Base-by-base conservation (phyloP, 2,329 filamentous ascomycete species). In the Trichoderma atrobrunneum region DNA sequence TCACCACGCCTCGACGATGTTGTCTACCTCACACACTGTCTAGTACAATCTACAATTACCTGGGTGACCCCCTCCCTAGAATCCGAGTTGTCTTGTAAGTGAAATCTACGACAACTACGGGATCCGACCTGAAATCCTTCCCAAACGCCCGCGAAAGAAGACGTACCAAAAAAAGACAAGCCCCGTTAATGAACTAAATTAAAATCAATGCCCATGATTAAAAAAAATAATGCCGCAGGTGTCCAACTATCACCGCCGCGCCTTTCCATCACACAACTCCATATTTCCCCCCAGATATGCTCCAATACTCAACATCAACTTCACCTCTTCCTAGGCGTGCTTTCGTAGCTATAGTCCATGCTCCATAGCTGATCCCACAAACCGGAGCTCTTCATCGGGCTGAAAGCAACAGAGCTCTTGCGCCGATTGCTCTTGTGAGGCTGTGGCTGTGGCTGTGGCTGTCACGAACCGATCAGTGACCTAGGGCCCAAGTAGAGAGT, bases 321-420 rank as follows among this genome's bases (percentile, higher is more conserved):
- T 68, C 63, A 65, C 62, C 64, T n/a, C 74, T 76, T 79, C 73
- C 75, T 79, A n/a, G 71, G 68, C 2, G 77, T 75, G 56, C 84
- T 85, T 74, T 87, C 87, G 64, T 87, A 85, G 74, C 83, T 88
- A 60, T 89, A 83, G 76, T 91, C 88, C 30, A 90, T 77, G 74
- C 84, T 88, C 89, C 89, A 91, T 18, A 91, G 79, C 14, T 87
- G 85, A 75, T 90, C 88, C 88, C 88, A 91, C 11, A 90, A 84
- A 5, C 90, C 82, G 32, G 86, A 88, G 76, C 81, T 86, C 79
- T 84, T 87, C n/a, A 78, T 80, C 28, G 83, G 78, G 72, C 83
- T 84, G 14, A 30, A 8, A 16, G 30, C 57, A 54, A 69, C 83
- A 68, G 75, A 76, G 81, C 68, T 82, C 78, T 74, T 87, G 82